These are phyloP conservation scores for Sphagnum magellanicum DNA, from an alignment of 228 moss, liverwort and hornwort species.

Conservation along the genomic window DNA sequence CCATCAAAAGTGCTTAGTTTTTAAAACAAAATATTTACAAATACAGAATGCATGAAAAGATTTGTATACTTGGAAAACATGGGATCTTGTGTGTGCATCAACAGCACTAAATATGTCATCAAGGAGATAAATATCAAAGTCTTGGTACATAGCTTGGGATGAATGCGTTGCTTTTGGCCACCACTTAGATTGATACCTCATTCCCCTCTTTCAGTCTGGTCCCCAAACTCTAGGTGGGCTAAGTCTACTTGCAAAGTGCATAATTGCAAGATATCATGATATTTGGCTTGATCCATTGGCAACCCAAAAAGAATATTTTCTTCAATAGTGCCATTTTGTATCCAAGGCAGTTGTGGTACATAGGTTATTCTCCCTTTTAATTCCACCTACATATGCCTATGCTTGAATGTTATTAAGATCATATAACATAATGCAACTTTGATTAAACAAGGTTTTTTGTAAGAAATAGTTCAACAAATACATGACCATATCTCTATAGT, in stretches of 20 bases:
- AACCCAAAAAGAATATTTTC: slow-evolving; percentile 59
- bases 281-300: slow-evolving; percentile 39
- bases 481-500: too few relatives aligned
- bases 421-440: too few relatives aligned
- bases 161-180: slow-evolving; percentile 81
- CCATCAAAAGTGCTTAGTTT: neutral
- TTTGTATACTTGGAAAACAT: slow-evolving; percentile 44
- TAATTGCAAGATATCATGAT: slow-evolving; percentile 29
- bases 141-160: slow-evolving; percentile 76
- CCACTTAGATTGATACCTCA: slow-evolving; percentile 77
- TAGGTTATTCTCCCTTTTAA: slow-evolving; percentile 59
- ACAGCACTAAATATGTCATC: slow-evolving; percentile 51
- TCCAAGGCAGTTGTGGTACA: slow-evolving; percentile 67
- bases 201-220: slow-evolving; percentile 72
- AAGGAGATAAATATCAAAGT: slow-evolving; percentile 61
- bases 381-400: slow-evolving; percentile 31
- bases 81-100: slow-evolving; percentile 74
- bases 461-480: too few relatives aligned
- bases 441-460: too few relatives aligned
- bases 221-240: slow-evolving; percentile 49
- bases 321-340: slow-evolving; percentile 73
- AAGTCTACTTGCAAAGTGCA: slow-evolving; percentile 59
- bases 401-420: too few relatives aligned
- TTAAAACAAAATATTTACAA: neutral
- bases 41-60: neutral